Percentiles rank a stretch among this genome's conserved stretches.
These are phyloP conservation scores for Corymbia maculata DNA, from an alignment of 345 rosid genomes.

Conservation along the genomic window DNA sequence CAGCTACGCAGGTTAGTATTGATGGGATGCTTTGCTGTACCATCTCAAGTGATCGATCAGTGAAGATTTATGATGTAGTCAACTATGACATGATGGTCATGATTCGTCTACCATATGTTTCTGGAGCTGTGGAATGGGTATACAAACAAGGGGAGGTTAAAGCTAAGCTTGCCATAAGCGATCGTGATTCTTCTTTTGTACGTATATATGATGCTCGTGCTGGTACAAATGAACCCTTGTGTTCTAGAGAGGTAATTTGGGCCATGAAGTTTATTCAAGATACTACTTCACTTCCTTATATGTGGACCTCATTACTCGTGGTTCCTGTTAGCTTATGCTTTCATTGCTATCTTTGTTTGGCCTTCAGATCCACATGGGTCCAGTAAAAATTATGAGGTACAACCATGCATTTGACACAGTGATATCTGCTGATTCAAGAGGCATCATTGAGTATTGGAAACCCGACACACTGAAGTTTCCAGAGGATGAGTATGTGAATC, in stretches of 20 bases:
- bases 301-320: neutral
- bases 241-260: constrained; percentile 50
- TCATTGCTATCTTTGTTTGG: neutral
- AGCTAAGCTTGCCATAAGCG: constrained; percentile 88
- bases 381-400: constrained; percentile 70
- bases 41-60: constrained; percentile 76
- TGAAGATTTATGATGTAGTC: constrained; percentile 88
- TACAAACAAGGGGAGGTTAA: constrained; percentile 91
- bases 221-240: constrained; percentile 72
- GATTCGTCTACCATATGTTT: constrained; percentile 69
- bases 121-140: constrained; percentile 91
- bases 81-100: constrained; percentile 99
- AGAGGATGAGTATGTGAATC: constrained; percentile 60
- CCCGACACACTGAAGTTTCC: constrained; percentile 74
- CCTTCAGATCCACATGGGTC: constrained; percentile 49
- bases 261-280: neutral
- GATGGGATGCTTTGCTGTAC: constrained; percentile 96
- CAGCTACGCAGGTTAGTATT: constrained; percentile 83
- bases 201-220: constrained; percentile 86
- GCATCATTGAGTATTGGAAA: constrained; percentile 89
- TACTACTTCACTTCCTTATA: neutral
- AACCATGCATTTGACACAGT: constrained; percentile 64
- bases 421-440: constrained; percentile 77
- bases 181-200: constrained; percentile 60
- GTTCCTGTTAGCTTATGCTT: neutral